Evolutionary conservation across 2,329 filamentous ascomycete species (phyloP).

Genomic region (Calonectria hawksworthii): DNA sequence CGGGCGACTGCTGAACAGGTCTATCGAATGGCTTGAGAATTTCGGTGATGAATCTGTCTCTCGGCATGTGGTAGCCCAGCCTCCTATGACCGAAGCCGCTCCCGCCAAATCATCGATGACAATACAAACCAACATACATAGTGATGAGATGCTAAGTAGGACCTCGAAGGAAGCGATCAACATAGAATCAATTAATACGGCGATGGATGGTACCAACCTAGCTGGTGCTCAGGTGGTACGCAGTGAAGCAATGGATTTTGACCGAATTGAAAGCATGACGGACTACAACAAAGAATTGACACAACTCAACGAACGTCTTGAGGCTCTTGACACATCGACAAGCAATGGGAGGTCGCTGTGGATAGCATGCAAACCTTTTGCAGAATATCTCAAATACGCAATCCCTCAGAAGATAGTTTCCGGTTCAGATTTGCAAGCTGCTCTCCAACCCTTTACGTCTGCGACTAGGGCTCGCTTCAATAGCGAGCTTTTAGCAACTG

Average conservation of each 20-base stretch:
- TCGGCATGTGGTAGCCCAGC: background rate
- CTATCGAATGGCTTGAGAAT: constrained; percentile 47
- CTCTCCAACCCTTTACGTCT: background rate
- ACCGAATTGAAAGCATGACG: background rate
- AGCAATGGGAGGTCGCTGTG: constrained; percentile 11
- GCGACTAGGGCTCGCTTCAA: background rate
- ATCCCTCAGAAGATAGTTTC: constrained; percentile 26
- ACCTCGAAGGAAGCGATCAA: background rate
- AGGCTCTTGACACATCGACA: background rate
- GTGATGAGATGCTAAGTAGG: background rate
- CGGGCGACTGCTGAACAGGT: constrained; percentile 42
- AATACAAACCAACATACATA: too few relatives aligned
- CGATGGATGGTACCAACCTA: background rate
- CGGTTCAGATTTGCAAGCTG: constrained; percentile 29
- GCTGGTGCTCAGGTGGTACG: background rate
- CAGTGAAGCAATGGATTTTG: background rate
- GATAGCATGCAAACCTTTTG: constrained; percentile 25
- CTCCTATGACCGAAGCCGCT: background rate
- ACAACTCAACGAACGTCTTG: constrained; percentile 4
- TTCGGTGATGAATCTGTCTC: background rate
- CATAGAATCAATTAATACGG: background rate
- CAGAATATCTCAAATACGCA: constrained; percentile 20
- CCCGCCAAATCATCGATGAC: background rate
- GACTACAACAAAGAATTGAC: background rate
- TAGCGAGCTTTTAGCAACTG: background rate